Conservation (phyloP, 148 eudicot species). For the Diospyros kaki region DNA sequence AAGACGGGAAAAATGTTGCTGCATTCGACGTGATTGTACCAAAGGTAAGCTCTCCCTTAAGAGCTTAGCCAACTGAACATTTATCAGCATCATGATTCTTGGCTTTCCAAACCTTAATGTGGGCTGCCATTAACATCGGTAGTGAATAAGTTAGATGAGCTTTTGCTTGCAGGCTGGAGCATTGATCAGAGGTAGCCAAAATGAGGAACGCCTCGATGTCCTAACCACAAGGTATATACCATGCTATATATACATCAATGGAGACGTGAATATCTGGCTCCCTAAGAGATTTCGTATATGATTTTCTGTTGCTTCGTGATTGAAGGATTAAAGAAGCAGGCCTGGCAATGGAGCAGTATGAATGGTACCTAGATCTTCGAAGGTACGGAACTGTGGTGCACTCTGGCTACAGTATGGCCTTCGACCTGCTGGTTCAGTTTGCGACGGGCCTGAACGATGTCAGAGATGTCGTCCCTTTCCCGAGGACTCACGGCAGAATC, state of each 20-base stretch:
- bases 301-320: not conserved
- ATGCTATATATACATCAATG: conserved; percentile 8
- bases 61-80: not conserved
- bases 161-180: conserved; percentile 47
- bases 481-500: conserved; percentile 64
- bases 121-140: not conserved
- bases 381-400: conserved; percentile 63
- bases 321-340: conserved; percentile 65
- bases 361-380: conserved; percentile 90
- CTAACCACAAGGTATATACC: conserved; percentile 50
- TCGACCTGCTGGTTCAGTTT: conserved; percentile 61
- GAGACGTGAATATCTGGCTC: conserved; percentile 27
- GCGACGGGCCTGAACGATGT: conserved; percentile 81
- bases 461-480: conserved; percentile 79
- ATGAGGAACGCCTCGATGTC: conserved; percentile 54
- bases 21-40: conserved; percentile 52
- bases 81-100: not conserved
- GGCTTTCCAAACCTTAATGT: no score
- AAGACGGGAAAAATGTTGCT: conserved; percentile 58
- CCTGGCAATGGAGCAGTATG: conserved; percentile 52
- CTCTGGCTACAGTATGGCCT: conserved; percentile 73
- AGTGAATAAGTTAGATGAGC: not conserved
- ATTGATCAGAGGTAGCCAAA: conserved; percentile 72
- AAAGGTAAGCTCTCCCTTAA: conserved; percentile 36
- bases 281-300: not conserved